These are phyloP conservation scores for Schwanniomyces polymorphus DNA, from an alignment of 805 yeast genomes.

Conservation along the genomic window DNA sequence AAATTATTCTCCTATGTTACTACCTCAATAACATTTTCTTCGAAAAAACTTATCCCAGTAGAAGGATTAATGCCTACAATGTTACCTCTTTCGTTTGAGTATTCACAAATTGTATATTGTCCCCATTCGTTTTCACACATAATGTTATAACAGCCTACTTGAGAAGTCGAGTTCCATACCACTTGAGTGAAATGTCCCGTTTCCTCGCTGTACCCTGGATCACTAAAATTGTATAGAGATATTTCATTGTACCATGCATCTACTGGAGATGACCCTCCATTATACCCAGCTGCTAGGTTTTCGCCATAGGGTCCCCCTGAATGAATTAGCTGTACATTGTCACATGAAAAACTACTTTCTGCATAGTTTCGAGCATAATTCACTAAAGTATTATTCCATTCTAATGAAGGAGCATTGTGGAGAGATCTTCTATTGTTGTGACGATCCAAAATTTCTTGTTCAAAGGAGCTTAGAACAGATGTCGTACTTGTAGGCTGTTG, in stretches of 20 bases:
- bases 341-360: conserved; percentile 49
- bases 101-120: conserved; percentile 71
- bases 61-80: conserved; percentile 34
- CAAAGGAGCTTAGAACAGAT: too few relatives aligned
- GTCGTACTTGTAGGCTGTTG: too few relatives aligned
- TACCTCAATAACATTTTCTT: too few relatives aligned
- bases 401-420: conserved; percentile 26
- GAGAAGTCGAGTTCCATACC: conserved; percentile 61
- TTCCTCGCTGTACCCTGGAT: conserved; percentile 49
- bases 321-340: conserved; percentile 60
- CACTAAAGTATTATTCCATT: conserved; percentile 34
- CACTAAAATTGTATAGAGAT: conserved; percentile 47
- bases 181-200: conserved; percentile 83
- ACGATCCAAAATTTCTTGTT: conserved; percentile 31
- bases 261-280: conserved; percentile 56
- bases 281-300: conserved; percentile 71
- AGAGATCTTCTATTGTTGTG: conserved; percentile 40
- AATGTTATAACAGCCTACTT: conserved; percentile 63
- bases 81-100: conserved; percentile 53
- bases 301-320: conserved; percentile 73
- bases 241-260: conserved; percentile 78
- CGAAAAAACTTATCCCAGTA: too few relatives aligned
- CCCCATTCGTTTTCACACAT: conserved; percentile 49
- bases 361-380: conserved; percentile 48
- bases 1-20: too few relatives aligned